These are phyloP conservation scores for Citrus mangshanensis DNA, from an alignment of 345 rosid genomes.

Conservation along the genomic window DNA sequence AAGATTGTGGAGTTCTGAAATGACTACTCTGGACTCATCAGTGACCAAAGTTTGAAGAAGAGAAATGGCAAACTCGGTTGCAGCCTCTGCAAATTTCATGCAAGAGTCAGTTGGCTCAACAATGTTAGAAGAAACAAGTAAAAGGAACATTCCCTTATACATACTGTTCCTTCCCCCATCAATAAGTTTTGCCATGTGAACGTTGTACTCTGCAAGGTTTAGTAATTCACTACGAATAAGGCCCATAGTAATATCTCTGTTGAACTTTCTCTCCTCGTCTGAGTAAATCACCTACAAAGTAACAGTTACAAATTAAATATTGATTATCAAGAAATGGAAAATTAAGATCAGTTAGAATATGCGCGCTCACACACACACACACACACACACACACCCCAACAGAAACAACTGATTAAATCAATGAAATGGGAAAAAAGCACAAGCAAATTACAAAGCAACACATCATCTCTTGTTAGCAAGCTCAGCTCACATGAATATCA, in stretches of 20 bases:
- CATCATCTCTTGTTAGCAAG: neutral
- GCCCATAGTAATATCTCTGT: slow-evolving; percentile 81
- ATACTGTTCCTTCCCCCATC: slow-evolving; percentile 96
- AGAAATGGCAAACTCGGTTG: slow-evolving; percentile 77
- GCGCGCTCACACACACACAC: neutral
- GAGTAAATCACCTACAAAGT: slow-evolving; percentile 77
- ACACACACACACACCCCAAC: neutral
- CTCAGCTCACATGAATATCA: neutral
- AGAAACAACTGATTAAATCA: neutral
- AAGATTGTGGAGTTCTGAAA: slow-evolving; percentile 90
- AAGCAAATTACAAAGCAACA: neutral
- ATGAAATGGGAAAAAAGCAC: neutral
- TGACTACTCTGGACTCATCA: slow-evolving; percentile 85
- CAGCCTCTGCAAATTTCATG: slow-evolving; percentile 59
- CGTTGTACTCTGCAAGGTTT: slow-evolving; percentile 91
- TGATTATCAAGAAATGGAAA: neutral
- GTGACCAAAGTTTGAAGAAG: slow-evolving; percentile 76
- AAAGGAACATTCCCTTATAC: slow-evolving; percentile 22
- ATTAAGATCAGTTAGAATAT: slow-evolving; percentile 2
- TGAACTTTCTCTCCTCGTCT: slow-evolving; percentile 91
- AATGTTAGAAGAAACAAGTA: neutral
- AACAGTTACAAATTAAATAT: slow-evolving; percentile 9
- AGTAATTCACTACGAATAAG: slow-evolving; percentile 83
- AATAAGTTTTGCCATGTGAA: slow-evolving; percentile 87
- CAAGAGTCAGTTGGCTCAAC: slow-evolving; percentile 9